A percentile compares a stretch with the other conserved stretches of the same genome.
These are phyloP conservation scores for Tetrapisispora nanseiensis DNA, from an alignment of 805 yeast genomes.

Conservation along the genomic window DNA sequence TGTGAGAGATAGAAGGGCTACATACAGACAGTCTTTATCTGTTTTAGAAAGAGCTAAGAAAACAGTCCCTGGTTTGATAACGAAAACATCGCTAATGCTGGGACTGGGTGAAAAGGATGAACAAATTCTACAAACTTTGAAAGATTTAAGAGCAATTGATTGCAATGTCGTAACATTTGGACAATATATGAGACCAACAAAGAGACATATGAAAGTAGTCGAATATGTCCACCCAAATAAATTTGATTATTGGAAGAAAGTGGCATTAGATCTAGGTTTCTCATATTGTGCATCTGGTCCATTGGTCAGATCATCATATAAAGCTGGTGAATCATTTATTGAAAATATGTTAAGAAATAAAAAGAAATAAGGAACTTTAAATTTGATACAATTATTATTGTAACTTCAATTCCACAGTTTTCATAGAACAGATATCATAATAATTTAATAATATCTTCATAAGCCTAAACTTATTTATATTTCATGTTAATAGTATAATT, in stretches of 20 bases:
- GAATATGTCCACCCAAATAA: slow-evolving; percentile 91
- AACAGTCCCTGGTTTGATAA: slow-evolving; percentile 61
- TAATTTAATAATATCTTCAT: too few relatives aligned
- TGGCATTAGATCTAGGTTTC: slow-evolving; percentile 84
- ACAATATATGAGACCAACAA: slow-evolving; percentile 98
- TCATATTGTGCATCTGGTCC: slow-evolving; percentile 97
- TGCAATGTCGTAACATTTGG: slow-evolving; percentile 98
- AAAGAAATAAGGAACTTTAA: slow-evolving; percentile 13
- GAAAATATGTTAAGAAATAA: slow-evolving; percentile 85
- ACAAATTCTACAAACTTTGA: slow-evolving; percentile 66
- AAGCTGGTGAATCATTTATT: slow-evolving; percentile 96
- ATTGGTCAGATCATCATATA: slow-evolving; percentile 88
- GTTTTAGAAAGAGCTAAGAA: slow-evolving; percentile 77
- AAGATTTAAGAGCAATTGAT: slow-evolving; percentile 59
- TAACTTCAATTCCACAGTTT: too few relatives aligned
- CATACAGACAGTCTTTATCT: slow-evolving; percentile 75
- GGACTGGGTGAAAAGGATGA: slow-evolving; percentile 96
- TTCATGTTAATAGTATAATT: not conserved
- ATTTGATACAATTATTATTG: too few relatives aligned
- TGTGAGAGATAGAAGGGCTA: slow-evolving; percentile 94
- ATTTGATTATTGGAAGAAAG: slow-evolving; percentile 85
- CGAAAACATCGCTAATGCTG: slow-evolving; percentile 91
- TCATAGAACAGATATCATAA: too few relatives aligned
- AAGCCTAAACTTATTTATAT: not conserved
- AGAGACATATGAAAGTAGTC: slow-evolving; percentile 95